A percentile compares a stretch with the other conserved stretches of the same genome.
These are phyloP conservation scores for Trichoderma atrobrunneum DNA, from an alignment of 2,329 filamentous ascomycete genomes.

Conservation along the genomic window DNA sequence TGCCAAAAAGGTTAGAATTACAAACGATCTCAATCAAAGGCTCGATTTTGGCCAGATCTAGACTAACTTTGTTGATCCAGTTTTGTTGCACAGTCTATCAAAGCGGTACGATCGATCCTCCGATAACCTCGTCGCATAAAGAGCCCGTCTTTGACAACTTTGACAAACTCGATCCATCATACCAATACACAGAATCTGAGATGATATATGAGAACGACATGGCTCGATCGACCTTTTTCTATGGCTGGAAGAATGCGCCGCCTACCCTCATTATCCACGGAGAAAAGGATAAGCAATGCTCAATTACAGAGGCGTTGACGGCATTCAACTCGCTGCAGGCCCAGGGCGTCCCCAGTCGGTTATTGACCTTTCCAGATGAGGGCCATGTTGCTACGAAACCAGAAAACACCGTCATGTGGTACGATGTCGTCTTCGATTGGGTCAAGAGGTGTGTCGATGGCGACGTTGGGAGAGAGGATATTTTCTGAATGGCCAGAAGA, in stretches of 20 bases:
- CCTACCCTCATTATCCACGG: constrained; percentile 73
- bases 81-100: constrained; percentile 44
- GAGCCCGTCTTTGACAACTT: constrained; percentile 26
- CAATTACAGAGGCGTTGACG: constrained; percentile 54
- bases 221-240: constrained; percentile 28
- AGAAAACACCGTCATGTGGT: constrained; percentile 68
- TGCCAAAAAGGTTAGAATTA: constrained; percentile 39
- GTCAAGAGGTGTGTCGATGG: constrained; percentile 51
- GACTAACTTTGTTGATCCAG: constrained; percentile 7
- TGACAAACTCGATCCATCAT: constrained; percentile 43
- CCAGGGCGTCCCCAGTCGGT: constrained; percentile 63
- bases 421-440: constrained; percentile 65
- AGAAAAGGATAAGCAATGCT: constrained; percentile 62
- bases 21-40: background rate
- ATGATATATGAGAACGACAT: background rate
- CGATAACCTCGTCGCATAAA: constrained; percentile 22
- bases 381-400: constrained; percentile 68
- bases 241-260: constrained; percentile 58
- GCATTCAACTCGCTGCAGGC: constrained; percentile 71
- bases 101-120: constrained; percentile 42
- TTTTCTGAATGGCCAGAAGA: background rate
- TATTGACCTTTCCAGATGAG: constrained; percentile 72
- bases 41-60: background rate
- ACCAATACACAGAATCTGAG: constrained; percentile 31
- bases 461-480: constrained; percentile 24